Base-by-base conservation (phyloP, 2,329 filamentous ascomycete species). In the Apiospora kogelbergensis region DNA sequence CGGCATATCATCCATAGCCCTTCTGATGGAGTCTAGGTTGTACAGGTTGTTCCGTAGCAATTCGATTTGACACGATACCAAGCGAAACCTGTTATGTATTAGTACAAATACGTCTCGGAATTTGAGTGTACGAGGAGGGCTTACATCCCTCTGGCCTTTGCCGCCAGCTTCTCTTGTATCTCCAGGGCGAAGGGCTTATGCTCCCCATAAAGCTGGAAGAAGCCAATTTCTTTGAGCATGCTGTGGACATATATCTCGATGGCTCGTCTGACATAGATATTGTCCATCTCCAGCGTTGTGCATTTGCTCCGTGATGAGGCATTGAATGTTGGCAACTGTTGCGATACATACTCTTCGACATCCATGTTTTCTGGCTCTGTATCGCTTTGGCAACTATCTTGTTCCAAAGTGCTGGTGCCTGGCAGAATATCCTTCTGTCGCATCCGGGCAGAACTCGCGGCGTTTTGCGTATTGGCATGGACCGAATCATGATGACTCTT, bases 1-100 rank as follows among this genome's bases (percentile, higher is more conserved):
- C 22, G 42, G 63, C 37, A 65, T 60, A 30, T 30, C 33, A 9
- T 60, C 26, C 26, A 60, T 30, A n/a, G 73, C 66, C 20, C 65
- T 17, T 20, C 53, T 15, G 22, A 75, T 69, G 13, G 17, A 45
- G 3, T 70, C 66, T 13, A 37, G 37, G 26, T 71, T 64, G 45
- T 67, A 63, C 5, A 15, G 22, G 45, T 33, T 6, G 30, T n/a
- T 33, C 13, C 20, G 26, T 15, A 76, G 65, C 10, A 74, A 72
- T 65, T 76, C 73, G 11, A 76, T 71, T 48, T 76, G 73, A 48
- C 75, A 75, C 30, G 72, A 70, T 10, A 72, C 75, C 73, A 73
- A 75, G 45, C 74, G 74, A 37, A 76, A 76, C 75, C 75, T 76
- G 57, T 2, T 1, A 37, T n/a, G 9, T 6, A 6, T 60, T 30